phyloP scores from a whole-genome alignment of 1,284 basidiomycete species.

The Tilletiopsis washingtonensis region DNA sequence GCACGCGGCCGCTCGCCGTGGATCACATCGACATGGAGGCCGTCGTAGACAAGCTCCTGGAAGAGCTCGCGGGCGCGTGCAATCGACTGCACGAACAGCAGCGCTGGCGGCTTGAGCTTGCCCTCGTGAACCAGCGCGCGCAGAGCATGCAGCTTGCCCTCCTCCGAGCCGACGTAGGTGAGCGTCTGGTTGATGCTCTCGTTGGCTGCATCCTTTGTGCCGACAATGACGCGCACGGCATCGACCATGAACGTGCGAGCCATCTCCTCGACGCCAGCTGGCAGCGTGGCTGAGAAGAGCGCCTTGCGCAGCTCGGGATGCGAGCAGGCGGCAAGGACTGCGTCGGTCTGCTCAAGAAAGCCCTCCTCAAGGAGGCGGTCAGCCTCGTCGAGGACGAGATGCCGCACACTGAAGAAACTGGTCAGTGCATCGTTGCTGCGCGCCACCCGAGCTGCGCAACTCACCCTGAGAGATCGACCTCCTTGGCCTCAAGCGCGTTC shows the following conservation, averaged over 20 bases:
- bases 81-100: constrained; percentile 90
- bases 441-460: neutral
- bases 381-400: constrained; percentile 16
- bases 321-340: constrained; percentile 75
- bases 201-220: constrained; percentile 67
- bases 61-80: constrained; percentile 80
- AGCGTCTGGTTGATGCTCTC: constrained; percentile 73
- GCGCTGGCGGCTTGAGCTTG: constrained; percentile 73
- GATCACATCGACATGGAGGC: constrained; percentile 81
- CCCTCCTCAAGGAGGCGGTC: constrained; percentile 67
- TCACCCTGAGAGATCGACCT: constrained; percentile 25
- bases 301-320: constrained; percentile 70
- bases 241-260: constrained; percentile 67
- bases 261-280: constrained; percentile 75
- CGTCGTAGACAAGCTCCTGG: constrained; percentile 73
- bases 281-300: constrained; percentile 88
- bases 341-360: constrained; percentile 80
- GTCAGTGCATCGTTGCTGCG: neutral
- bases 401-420: constrained; percentile 15
- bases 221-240: constrained; percentile 38
- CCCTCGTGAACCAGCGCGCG: constrained; percentile 66
- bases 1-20: constrained; percentile 80
- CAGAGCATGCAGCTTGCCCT: constrained; percentile 81
- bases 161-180: constrained; percentile 83
- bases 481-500: constrained; percentile 36